Percentiles rank a stretch among this genome's conserved stretches.
Evolutionary conservation across 768 basidiomycete genomes (phyloP).

Genomic region (Boletus tomentosulus): DNA sequence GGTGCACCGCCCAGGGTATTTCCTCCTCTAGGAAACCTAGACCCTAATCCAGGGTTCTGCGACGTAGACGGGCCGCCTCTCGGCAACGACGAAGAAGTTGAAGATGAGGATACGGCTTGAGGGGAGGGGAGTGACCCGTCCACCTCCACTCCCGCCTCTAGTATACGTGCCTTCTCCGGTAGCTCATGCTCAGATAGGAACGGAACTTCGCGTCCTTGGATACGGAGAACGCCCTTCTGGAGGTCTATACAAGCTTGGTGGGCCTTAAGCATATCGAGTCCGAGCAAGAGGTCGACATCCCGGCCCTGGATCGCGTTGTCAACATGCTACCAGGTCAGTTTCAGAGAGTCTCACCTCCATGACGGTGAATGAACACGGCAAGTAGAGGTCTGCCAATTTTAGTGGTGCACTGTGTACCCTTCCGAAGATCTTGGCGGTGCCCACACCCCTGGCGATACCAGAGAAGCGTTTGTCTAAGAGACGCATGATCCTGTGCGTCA

Average conservation of each 20-base stretch:
- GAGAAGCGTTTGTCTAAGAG: slow-evolving; percentile 82
- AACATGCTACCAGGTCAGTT: background rate
- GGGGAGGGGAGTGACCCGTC: slow-evolving; percentile 17
- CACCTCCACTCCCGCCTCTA: slow-evolving; percentile 32
- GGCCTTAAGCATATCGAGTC: slow-evolving; percentile 98
- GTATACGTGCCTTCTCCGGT: slow-evolving; percentile 67
- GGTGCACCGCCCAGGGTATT: slow-evolving; percentile 52
- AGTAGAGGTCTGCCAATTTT: slow-evolving; percentile 75
- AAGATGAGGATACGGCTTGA: slow-evolving; percentile 16
- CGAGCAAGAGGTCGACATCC: slow-evolving; percentile 92
- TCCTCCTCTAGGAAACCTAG: slow-evolving; percentile 67
- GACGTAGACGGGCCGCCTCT: slow-evolving; percentile 16
- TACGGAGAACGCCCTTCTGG: slow-evolving; percentile 83
- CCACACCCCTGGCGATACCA: slow-evolving; percentile 91
- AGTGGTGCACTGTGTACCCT: slow-evolving; percentile 92
- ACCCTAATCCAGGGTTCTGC: slow-evolving; percentile 40
- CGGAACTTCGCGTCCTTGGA: slow-evolving; percentile 81
- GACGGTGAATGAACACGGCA: slow-evolving; percentile 91
- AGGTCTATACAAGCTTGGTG: slow-evolving; percentile 97
- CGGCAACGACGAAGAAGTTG: slow-evolving; percentile 9
- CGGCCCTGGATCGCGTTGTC: slow-evolving; percentile 53
- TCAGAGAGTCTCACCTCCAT: slow-evolving; percentile 67
- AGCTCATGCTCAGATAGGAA: slow-evolving; percentile 96
- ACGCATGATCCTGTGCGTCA: slow-evolving; percentile 73
- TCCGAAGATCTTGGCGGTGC: slow-evolving; percentile 91